Evolutionary conservation across 768 basidiomycete genomes (phyloP), one percentile per base, ranked within the genome.

Genomic region (Serendipita sp.): DNA sequence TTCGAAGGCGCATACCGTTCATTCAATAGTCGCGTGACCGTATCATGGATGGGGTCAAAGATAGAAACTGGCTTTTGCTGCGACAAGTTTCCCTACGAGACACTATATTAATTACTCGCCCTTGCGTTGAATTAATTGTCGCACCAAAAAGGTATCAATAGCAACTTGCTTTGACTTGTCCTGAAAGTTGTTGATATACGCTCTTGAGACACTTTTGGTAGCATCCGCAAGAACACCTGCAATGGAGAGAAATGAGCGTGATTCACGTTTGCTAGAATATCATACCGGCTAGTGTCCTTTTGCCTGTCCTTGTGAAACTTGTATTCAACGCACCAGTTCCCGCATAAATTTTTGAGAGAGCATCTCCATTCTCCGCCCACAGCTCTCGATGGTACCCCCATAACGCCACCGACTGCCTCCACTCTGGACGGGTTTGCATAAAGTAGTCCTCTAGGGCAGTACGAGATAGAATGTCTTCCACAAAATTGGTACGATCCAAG

Each of bases 331-430:
- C 79, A 15, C 79, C 79, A 0, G 78, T 79, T 44, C 89, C 96
- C 45, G 94, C 94, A 73, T 99, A 99, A 68, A 95, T 95, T 65
- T 86, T 85, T 16, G 90, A 92, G 44, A 99, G 73, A 0, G 90
- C 89, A 72, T 96, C 93, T 11, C 93, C 93, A 70, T 92, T 95
- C 76, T 94, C 95, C 1, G 96, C 96, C 94, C 94, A 99, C 3
- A 98, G 76, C 72, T 94, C 89, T 23, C 94, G 84, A 74, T 98
- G 95, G 52, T 89, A 78, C 0, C 82, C 78, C 91, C 93, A 97
- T 8, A 98, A 76, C 5, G 80, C 75, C 65, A 77, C 78, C 8
- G 83, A 83, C 63, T 81, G 79, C 34, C 83, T 70, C 88, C 89
- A 93, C 71, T 87, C 86, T 1, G 85, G 82, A 45, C 85, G 85